Evolutionary conservation across 805 yeast species (phyloP).

Genomic region (Wickerhamomyces ciferrii): DNA sequence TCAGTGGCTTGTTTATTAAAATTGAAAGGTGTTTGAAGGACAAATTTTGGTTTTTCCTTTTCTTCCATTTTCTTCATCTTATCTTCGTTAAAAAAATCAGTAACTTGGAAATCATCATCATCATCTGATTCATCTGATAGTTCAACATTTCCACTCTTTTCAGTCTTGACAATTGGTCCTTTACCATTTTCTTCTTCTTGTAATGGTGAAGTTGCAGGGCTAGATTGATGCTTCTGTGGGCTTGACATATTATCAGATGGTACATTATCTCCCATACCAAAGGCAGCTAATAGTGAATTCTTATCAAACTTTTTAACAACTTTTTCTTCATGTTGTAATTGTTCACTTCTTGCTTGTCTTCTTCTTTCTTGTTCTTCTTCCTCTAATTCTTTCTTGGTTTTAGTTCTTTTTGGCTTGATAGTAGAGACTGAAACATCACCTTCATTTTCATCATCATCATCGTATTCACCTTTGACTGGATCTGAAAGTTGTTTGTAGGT

Average conservation of each 20-base stretch:
- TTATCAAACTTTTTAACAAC: conserved; percentile 15
- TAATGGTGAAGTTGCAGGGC: conserved; percentile 8
- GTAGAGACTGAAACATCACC: conserved; percentile 1
- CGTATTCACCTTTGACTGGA: neutral
- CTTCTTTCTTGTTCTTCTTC: neutral
- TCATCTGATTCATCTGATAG: conserved; percentile 6
- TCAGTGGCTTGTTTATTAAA: neutral
- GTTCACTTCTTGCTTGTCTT: neutral
- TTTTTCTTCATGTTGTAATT: conserved; percentile 5
- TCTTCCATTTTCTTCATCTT: neutral
- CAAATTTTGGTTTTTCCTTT: neutral
- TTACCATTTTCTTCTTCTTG: conserved; percentile 3
- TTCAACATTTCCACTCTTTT: neutral
- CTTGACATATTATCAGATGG: neutral
- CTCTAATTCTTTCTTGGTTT: neutral
- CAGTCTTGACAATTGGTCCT: neutral
- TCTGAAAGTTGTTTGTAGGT: neutral
- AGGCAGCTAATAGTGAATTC: conserved; percentile 16
- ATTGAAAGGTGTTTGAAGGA: neutral
- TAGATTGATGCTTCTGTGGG: conserved; percentile 1
- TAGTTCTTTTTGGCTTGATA: neutral
- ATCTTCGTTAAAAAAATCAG: conserved; percentile 2
- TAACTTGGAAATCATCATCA: conserved; percentile 8
- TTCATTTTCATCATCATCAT: conserved; percentile 3
- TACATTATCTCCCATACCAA: conserved; percentile 8